Evolutionary conservation across 2,329 filamentous ascomycete genomes (phyloP).

Genomic region (Penicillium olsonii): DNA sequence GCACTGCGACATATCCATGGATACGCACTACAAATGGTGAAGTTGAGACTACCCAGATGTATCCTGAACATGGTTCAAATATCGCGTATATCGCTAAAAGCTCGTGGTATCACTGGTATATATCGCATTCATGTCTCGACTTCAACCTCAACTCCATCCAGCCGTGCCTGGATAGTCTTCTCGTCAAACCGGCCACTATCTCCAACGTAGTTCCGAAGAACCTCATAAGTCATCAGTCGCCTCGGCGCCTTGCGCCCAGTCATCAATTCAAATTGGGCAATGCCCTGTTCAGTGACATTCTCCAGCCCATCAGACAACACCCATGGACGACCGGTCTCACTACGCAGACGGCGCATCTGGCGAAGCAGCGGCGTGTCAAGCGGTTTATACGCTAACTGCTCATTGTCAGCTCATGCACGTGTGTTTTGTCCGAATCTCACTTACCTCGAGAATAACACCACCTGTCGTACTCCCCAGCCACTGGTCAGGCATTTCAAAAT

Average conservation of each 20-base stretch:
- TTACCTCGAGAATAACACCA: slow-evolving; percentile 71
- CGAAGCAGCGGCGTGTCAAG: slow-evolving; percentile 69
- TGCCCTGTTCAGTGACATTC: slow-evolving; percentile 74
- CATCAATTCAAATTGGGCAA: slow-evolving; percentile 80
- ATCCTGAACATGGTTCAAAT: no score
- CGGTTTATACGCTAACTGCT: slow-evolving; percentile 65
- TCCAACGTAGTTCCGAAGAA: slow-evolving; percentile 44
- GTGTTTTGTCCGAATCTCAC: no score
- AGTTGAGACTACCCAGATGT: no score
- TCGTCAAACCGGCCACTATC: slow-evolving; percentile 39
- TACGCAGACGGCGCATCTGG: slow-evolving; percentile 64
- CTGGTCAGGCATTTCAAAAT: slow-evolving; percentile 67
- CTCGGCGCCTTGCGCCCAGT: slow-evolving; percentile 72
- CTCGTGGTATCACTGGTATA: neutral
- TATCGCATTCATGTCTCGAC: no score
- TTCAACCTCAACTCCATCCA: slow-evolving; percentile 30
- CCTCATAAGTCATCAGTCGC: slow-evolving; percentile 68
- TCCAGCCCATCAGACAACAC: slow-evolving; percentile 75
- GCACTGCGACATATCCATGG: no score
- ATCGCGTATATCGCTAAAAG: no score
- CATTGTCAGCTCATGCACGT: slow-evolving; percentile 11
- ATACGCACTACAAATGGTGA: no score
- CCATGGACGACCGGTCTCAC: slow-evolving; percentile 58
- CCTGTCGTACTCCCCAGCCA: slow-evolving; percentile 75
- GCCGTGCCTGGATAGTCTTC: slow-evolving; percentile 38